Evolutionary conservation across 208 protist species (phyloP).

Genomic region (Acanthamoeba polyphaga): DNA sequence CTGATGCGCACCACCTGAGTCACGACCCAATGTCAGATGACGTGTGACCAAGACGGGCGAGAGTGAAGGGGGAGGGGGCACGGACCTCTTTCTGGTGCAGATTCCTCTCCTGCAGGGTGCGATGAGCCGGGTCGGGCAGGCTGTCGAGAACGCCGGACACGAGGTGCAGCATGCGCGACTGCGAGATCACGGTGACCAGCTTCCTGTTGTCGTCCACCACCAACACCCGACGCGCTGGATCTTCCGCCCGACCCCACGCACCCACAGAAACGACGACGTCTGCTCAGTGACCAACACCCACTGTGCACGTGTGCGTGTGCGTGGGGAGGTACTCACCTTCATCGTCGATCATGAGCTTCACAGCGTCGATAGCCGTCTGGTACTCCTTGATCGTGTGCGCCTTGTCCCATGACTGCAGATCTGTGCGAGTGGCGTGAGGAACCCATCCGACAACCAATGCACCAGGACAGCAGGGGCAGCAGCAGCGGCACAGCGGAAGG

Average conservation of each 20-base stretch:
- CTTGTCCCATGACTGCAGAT: conserved; percentile 26
- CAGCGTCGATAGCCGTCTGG: conserved; percentile 34
- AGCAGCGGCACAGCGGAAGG: no score
- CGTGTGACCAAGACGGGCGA: no score
- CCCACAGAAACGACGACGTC: no score
- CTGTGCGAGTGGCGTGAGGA: not conserved
- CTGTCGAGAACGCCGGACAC: conserved; percentile 39
- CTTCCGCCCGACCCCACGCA: not conserved
- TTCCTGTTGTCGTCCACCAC: conserved; percentile 62
- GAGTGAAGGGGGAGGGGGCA: no score
- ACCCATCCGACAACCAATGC: not conserved
- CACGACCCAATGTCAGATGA: no score
- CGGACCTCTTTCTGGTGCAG: conserved; percentile 30
- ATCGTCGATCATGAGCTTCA: conserved; percentile 59
- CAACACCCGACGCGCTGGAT: conserved; percentile 28
- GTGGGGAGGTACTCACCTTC: not conserved
- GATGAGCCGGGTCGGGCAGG: conserved; percentile 32
- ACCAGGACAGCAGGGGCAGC: not conserved
- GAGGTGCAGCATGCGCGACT: conserved; percentile 59
- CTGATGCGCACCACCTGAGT: not conserved
- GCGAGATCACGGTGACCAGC: conserved; percentile 56
- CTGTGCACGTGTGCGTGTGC: not conserved
- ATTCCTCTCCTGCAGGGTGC: conserved; percentile 21
- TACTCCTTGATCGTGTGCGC: conserved; percentile 60
- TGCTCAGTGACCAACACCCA: not conserved